A percentile compares a stretch with the other conserved stretches of the same genome.
Conservation (phyloP, 2,329 filamentous ascomycete genomes). For the Cladosporium colombiae region DNA sequence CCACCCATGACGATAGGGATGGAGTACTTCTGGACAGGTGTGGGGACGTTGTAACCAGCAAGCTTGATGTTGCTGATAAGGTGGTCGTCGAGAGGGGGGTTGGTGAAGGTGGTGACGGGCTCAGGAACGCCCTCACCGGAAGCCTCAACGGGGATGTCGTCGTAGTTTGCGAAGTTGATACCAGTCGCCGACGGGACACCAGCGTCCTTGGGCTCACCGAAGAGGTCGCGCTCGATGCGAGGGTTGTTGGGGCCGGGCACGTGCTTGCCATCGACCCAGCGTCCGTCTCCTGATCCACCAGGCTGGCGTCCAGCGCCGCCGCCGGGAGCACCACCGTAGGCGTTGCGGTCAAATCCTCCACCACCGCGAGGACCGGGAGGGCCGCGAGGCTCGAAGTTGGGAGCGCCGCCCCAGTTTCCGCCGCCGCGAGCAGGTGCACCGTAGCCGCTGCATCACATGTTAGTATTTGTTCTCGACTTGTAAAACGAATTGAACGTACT, state of each 20-base stretch:
- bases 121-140: conserved; percentile 93
- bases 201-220: conserved; percentile 86
- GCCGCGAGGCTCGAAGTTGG: conserved; percentile 57
- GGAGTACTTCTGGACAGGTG: conserved; percentile 98
- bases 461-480: conserved; percentile 20
- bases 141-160: conserved; percentile 97
- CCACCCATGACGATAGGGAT: conserved; percentile 98
- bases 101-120: conserved; percentile 84
- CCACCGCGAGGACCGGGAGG: not conserved
- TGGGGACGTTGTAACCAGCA: conserved; percentile 91
- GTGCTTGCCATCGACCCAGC: conserved; percentile 97
- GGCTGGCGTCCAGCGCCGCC: conserved; percentile 57
- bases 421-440: conserved; percentile 40
- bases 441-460: conserved; percentile 47
- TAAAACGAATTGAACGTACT: conserved; percentile 42
- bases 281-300: conserved; percentile 88
- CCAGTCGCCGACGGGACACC: conserved; percentile 87
- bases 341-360: conserved; percentile 60
- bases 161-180: conserved; percentile 99
- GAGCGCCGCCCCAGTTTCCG: conserved; percentile 54
- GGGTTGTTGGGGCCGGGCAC: conserved; percentile 84
- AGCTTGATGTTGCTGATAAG: conserved; percentile 90
- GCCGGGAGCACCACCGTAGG: conserved; percentile 56
- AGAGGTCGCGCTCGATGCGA: conserved; percentile 91
- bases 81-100: conserved; percentile 93